Evolutionary conservation across 768 basidiomycete species (phyloP).

Genomic region (Boletus patriciae): DNA sequence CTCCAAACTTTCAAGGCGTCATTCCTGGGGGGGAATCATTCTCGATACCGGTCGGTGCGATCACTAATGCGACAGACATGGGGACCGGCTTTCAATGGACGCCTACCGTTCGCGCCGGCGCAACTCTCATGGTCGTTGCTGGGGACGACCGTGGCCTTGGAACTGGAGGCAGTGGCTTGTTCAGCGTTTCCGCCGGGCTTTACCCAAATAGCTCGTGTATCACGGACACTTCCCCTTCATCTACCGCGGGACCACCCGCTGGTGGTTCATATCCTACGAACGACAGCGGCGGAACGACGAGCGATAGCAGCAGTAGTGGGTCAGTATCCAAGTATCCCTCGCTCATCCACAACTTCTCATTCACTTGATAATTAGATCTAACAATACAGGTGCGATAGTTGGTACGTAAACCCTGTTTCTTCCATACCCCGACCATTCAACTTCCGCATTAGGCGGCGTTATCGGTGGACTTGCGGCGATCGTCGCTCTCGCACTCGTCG

Average conservation of each 20-base stretch:
- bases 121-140: constrained; percentile 63
- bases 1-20: constrained; percentile 62
- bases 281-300: constrained; percentile 37
- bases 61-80: constrained; percentile 43
- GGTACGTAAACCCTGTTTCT: constrained; percentile 33
- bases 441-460: constrained; percentile 44
- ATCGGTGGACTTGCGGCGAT: constrained; percentile 55
- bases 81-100: constrained; percentile 74
- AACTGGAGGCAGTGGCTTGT: constrained; percentile 60
- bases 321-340: constrained; percentile 12
- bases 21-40: constrained; percentile 83
- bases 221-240: constrained; percentile 62
- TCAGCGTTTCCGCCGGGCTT: constrained; percentile 54
- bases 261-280: constrained; percentile 70
- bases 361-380: constrained; percentile 23
- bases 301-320: constrained; percentile 28
- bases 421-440: constrained; percentile 4
- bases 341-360: not conserved
- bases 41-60: constrained; percentile 49
- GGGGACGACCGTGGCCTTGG: constrained; percentile 70
- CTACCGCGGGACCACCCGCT: constrained; percentile 74
- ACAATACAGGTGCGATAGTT: constrained; percentile 50
- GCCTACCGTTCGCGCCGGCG: constrained; percentile 61
- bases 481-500: constrained; percentile 41
- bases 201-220: constrained; percentile 56